A percentile compares a stretch with the other conserved stretches of the same genome.
These are phyloP conservation scores for Boletus subparvulus DNA, from an alignment of 768 basidiomycete species.

Conservation along the genomic window DNA sequence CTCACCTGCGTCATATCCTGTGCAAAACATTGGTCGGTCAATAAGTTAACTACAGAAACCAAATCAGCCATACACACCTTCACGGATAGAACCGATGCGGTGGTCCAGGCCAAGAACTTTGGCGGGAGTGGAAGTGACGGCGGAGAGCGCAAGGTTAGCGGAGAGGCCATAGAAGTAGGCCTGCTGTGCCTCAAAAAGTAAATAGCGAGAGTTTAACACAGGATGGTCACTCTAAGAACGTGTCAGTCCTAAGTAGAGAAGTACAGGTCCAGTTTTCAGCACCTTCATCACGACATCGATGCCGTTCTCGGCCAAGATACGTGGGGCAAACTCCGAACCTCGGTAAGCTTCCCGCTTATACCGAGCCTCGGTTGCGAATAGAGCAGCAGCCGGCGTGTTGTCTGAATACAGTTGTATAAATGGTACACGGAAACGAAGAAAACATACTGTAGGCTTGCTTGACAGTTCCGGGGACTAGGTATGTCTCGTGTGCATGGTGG, in stretches of 20 bases:
- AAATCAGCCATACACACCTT: slow-evolving; percentile 36
- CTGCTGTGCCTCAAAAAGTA: slow-evolving; percentile 60
- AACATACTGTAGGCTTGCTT: slow-evolving; percentile 59
- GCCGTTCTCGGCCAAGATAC: slow-evolving; percentile 56
- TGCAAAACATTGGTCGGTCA: neutral
- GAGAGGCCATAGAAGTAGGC: slow-evolving; percentile 72
- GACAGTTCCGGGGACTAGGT: slow-evolving; percentile 80
- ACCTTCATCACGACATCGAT: slow-evolving; percentile 64
- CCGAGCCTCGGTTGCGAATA: slow-evolving; percentile 79
- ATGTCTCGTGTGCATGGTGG: slow-evolving; percentile 88
- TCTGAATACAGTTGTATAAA: slow-evolving; percentile 29
- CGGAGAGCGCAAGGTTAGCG: slow-evolving; percentile 60
- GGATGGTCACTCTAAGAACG: slow-evolving; percentile 50
- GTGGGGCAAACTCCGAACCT: slow-evolving; percentile 63
- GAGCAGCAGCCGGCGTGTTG: slow-evolving; percentile 66
- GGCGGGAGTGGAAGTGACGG: slow-evolving; percentile 74
- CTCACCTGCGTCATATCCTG: slow-evolving; percentile 71
- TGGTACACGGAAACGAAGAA: neutral
- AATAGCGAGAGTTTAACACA: slow-evolving; percentile 53
- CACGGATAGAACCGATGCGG: slow-evolving; percentile 62
- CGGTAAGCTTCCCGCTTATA: slow-evolving; percentile 63
- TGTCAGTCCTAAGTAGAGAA: slow-evolving; percentile 3
- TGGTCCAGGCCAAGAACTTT: slow-evolving; percentile 70
- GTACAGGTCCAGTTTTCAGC: slow-evolving; percentile 27
- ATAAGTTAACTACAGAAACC: neutral